Conservation (phyloP, 805 yeast species). For the Blastobotrys attinorum region DNA sequence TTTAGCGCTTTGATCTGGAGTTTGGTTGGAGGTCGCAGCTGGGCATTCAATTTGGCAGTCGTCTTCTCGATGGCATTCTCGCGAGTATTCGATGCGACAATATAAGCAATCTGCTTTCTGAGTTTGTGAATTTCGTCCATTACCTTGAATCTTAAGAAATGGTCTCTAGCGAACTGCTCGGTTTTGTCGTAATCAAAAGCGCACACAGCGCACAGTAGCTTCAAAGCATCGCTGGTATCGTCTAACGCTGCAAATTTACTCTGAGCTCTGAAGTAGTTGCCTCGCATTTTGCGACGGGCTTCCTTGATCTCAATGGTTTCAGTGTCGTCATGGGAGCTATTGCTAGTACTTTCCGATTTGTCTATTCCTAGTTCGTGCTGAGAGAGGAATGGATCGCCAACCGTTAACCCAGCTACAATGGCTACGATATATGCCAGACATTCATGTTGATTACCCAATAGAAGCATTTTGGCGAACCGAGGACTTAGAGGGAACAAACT, state of each 20-base stretch:
- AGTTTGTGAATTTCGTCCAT: conserved; percentile 82
- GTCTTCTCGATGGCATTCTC: conserved; percentile 32
- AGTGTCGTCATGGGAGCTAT: conserved; percentile 21
- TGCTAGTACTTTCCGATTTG: conserved; percentile 2
- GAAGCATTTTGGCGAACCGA: conserved; percentile 80
- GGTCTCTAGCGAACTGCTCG: conserved; percentile 42
- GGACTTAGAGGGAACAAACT: conserved; percentile 90
- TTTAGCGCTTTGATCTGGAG: conserved; percentile 69
- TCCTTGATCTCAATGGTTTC: conserved; percentile 28
- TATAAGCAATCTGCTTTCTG: conserved; percentile 67
- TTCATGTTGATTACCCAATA: conserved; percentile 77
- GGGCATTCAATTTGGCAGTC: conserved; percentile 43
- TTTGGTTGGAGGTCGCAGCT: conserved; percentile 57
- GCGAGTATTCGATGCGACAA: conserved; percentile 52
- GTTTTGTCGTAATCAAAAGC: conserved; percentile 63
- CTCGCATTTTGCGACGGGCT: conserved; percentile 35
- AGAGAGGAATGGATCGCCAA: conserved; percentile 80
- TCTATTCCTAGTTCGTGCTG: conserved; percentile 66
- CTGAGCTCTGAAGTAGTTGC: conserved; percentile 51
- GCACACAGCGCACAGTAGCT: conserved; percentile 72
- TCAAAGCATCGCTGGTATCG: conserved; percentile 64
- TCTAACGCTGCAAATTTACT: conserved; percentile 61
- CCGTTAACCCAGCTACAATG: conserved; percentile 83
- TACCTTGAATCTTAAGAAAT: conserved; percentile 67
- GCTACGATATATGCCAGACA: conserved; percentile 88